Conservation (phyloP, 2,329 filamentous ascomycete genomes). For the Fusarium ambrosium region DNA sequence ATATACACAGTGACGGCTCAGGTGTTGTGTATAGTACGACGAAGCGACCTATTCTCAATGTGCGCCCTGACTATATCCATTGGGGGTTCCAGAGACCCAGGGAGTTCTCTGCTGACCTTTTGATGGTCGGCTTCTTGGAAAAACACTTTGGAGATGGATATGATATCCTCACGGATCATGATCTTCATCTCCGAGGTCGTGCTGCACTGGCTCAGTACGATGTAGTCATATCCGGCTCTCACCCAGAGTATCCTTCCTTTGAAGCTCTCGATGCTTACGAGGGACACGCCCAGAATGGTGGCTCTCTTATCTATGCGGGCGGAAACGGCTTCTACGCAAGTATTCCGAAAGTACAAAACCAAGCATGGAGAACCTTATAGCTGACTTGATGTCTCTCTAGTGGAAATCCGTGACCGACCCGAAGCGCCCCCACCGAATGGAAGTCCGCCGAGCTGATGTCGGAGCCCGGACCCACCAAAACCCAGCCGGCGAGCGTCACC, state of each 20-base stretch:
- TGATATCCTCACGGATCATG: neutral
- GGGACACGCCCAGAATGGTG: neutral
- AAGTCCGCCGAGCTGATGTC: neutral
- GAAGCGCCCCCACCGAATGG: neutral
- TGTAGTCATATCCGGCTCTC: slow-evolving; percentile 12
- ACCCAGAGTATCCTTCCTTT: slow-evolving; percentile 12
- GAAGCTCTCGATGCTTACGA: neutral
- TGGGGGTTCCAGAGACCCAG: slow-evolving; percentile 42
- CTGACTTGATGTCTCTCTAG: neutral
- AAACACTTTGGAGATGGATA: neutral
- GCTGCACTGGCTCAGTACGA: neutral
- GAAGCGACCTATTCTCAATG: slow-evolving; percentile 54
- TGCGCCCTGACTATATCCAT: slow-evolving; percentile 53
- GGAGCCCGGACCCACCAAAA: neutral
- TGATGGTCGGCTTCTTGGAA: neutral
- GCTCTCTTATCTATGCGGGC: neutral
- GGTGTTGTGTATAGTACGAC: slow-evolving; percentile 49
- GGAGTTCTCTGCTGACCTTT: neutral
- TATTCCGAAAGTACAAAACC: too few relatives aligned
- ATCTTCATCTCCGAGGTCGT: neutral
- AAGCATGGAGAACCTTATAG: too few relatives aligned
- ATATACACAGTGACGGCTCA: slow-evolving; percentile 54
- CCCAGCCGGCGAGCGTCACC: neutral
- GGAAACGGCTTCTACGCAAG: neutral
- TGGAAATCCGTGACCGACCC: slow-evolving; percentile 3